These are phyloP conservation scores for Fusarium chaquense DNA, from an alignment of 2,329 filamentous ascomycete genomes.

Conservation along the genomic window DNA sequence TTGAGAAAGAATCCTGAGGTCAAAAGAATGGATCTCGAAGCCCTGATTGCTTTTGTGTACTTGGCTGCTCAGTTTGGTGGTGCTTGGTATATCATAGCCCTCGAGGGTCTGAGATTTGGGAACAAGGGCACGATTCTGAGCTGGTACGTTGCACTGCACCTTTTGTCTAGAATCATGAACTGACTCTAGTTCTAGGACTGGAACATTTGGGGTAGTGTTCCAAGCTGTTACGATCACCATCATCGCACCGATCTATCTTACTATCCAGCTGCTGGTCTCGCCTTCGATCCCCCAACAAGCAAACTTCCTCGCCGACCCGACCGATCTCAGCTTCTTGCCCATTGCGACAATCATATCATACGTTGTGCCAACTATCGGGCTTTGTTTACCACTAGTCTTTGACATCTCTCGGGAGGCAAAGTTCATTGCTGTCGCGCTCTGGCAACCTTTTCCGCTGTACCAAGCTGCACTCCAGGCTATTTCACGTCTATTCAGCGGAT, in stretches of 20 bases:
- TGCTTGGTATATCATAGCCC: constrained; percentile 37
- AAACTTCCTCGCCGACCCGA: constrained; percentile 22
- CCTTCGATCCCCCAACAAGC: not conserved
- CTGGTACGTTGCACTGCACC: constrained; percentile 15
- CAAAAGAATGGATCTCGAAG: constrained; percentile 22
- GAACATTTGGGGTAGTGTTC: constrained; percentile 37
- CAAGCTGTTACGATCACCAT: constrained; percentile 39
- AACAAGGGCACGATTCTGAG: constrained; percentile 29
- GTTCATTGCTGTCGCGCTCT: constrained; percentile 26
- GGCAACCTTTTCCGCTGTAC: constrained; percentile 41
- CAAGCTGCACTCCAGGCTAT: constrained; percentile 16
- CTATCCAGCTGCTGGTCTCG: constrained; percentile 33
- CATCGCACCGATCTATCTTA: constrained; percentile 38
- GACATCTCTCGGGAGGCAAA: constrained; percentile 13
- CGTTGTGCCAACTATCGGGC: constrained; percentile 24
- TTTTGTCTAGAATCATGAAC: fast-evolving
- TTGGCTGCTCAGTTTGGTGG: constrained; percentile 41
- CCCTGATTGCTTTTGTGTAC: constrained; percentile 35
- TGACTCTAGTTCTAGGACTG: constrained; percentile 18
- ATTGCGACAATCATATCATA: constrained; percentile 34
- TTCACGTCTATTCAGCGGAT: not conserved
- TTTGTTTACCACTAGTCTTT: constrained; percentile 29
- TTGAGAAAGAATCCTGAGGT: constrained; percentile 2
- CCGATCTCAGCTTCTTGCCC: constrained; percentile 29
- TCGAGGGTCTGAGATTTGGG: constrained; percentile 35